A percentile compares a stretch with the other conserved stretches of the same genome.
Conservation (phyloP, 805 yeast genomes). For the Schizosaccharomyces lindneri region DNA sequence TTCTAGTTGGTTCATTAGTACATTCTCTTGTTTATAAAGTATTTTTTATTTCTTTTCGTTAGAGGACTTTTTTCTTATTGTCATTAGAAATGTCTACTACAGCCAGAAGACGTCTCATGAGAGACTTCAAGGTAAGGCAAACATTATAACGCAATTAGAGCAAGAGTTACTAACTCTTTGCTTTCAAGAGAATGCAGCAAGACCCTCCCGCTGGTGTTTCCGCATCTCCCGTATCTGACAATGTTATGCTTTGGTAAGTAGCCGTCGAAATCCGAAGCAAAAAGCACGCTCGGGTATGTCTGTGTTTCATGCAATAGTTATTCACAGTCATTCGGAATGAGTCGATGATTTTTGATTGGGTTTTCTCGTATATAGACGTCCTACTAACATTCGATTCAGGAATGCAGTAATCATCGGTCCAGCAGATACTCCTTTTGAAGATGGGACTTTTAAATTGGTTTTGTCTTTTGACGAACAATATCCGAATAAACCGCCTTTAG, state of each 20-base stretch:
- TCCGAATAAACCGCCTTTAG: constrained; percentile 90
- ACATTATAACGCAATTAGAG: not conserved
- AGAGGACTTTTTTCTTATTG: not conserved
- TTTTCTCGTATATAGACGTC: not conserved
- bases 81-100: constrained; percentile 68
- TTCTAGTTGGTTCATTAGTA: no score
- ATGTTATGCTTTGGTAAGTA: constrained; percentile 66
- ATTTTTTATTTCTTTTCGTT: not conserved
- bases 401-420: constrained; percentile 97
- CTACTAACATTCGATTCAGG: constrained; percentile 12
- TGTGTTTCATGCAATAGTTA: not conserved
- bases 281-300: not conserved
- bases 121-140: constrained; percentile 62
- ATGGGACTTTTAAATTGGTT: constrained; percentile 74
- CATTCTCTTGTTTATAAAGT: not conserved
- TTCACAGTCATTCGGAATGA: not conserved
- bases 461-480: constrained; percentile 88
- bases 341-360: not conserved
- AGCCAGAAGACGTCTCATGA: constrained; percentile 95
- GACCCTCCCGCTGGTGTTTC: constrained; percentile 97
- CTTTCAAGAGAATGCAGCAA: constrained; percentile 60
- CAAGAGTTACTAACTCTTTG: not conserved
- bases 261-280: no score
- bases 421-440: constrained; percentile 91
- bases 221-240: constrained; percentile 89